phyloP scores from a whole-genome alignment of 169 alveolate species.

The Cryptosporidium felis region DNA sequence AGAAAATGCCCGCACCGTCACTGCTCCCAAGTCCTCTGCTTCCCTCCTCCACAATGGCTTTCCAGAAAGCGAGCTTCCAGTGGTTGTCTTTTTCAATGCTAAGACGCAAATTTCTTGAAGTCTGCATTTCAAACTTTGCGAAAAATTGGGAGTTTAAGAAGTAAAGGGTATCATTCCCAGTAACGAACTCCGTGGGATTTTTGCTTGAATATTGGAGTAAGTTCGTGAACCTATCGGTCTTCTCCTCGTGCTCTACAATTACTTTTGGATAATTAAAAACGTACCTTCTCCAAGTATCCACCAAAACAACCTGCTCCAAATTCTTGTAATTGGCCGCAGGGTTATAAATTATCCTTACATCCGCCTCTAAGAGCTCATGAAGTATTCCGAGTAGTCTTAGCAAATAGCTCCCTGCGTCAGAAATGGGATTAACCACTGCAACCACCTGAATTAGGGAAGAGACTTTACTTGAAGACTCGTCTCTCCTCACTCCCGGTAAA shows the following conservation, averaged over 20 bases:
- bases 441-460: neutral
- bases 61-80: neutral
- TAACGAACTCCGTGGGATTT: neutral
- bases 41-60: too few species aligned
- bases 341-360: slow-evolving; percentile 23
- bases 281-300: slow-evolving; percentile 49
- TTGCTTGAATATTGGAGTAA: slow-evolving; percentile 13
- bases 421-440: slow-evolving; percentile 36
- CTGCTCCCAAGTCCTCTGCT: too few species aligned
- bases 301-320: neutral
- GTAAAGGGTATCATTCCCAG: neutral
- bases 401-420: neutral
- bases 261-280: slow-evolving; percentile 59
- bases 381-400: slow-evolving; percentile 13
- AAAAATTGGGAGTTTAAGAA: slow-evolving; percentile 17
- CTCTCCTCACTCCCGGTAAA: neutral
- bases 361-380: slow-evolving; percentile 37
- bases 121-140: slow-evolving; percentile 44
- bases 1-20: too few species aligned
- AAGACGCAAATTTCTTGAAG: neutral
- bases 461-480: neutral
- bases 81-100: neutral
- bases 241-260: neutral
- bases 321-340: slow-evolving; percentile 9
- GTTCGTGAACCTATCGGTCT: neutral